These are phyloP conservation scores for Heliosperma pusillum DNA, from an alignment of 148 eudicot genomes.

Conservation along the genomic window DNA sequence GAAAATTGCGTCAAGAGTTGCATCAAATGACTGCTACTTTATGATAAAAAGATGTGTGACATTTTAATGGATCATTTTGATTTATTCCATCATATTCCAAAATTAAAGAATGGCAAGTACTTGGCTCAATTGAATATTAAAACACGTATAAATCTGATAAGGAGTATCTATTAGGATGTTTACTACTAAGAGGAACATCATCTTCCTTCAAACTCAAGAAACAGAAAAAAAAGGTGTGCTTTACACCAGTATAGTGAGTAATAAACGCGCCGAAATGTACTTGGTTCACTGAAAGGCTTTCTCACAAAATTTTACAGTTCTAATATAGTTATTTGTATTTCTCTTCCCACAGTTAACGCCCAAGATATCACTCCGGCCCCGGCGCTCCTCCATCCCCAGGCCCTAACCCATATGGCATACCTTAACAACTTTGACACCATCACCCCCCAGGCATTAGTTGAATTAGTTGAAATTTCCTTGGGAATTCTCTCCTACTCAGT, in stretches of 20 bases:
- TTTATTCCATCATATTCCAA: no score
- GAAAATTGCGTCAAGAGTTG: no score
- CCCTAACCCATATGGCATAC: neutral
- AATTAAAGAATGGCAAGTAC: no score
- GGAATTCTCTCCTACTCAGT: neutral
- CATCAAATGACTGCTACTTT: no score
- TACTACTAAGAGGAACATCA: neutral
- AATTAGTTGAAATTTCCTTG: no score
- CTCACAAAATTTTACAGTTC: neutral
- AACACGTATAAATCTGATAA: no score
- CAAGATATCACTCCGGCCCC: constrained; percentile 5
- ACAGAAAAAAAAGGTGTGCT: neutral
- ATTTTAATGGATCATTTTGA: no score
- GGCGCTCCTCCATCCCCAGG: neutral
- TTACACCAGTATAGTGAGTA: neutral
- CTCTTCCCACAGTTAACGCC: neutral
- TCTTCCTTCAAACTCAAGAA: neutral
- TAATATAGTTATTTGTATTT: neutral
- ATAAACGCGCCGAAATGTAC: neutral
- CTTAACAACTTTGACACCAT: neutral
- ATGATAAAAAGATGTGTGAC: no score
- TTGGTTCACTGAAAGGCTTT: neutral
- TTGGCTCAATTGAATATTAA: no score
- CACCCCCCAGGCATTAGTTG: no score
- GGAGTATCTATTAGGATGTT: neutral